Base-by-base conservation (phyloP, 257 asterid genomes). In the Striga asiatica region DNA sequence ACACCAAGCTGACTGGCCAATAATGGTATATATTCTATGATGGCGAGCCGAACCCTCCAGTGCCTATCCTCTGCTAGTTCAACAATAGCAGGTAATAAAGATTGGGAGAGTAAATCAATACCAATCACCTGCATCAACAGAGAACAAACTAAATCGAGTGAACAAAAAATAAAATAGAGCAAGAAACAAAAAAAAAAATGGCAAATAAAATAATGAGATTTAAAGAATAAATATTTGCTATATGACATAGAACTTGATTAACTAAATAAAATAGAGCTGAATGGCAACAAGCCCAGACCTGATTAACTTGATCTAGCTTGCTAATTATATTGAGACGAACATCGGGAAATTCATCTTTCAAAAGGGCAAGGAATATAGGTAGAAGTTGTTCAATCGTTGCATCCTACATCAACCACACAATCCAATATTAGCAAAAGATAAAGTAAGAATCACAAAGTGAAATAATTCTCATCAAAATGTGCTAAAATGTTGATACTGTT, bases 61-160 rank as follows among this genome's bases (percentile, higher is more conserved):
- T 84, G 94, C 68, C 94, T 81, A 72, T 84, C 94, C 67, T 84
- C 94, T 18, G 94, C 94, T 56, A 84, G 81, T 81, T 84, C 94
- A 62, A 84, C 94, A 29, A 84, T 84, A 58, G 94, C 94, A 12
- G 94, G 94, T 53, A 84, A 68, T 22, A 84, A 67, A 56, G 94
- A 81, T 70, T 84, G 94, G 24, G 94, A 84, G 35, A 84, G 69
- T 54, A 84, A 74, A 74, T 84, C 93, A 48, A 84, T 84, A 48
- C 95, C 95, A 47, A 81, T 79, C 53, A 84, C 94, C 94, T 84
- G 76, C 63, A 66, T 31, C 50, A 6, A 32, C 21, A 42, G 31
- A 1, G 10, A 22, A n/a, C n/a, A n/a, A n/a, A n/a, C n/a, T n/a
- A n/a, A n/a, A n/a, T n/a, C n/a, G n/a, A n/a, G n/a, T n/a, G n/a